Evolutionary conservation across 805 yeast genomes (phyloP).

Genomic region (Starmerella bombicola): DNA sequence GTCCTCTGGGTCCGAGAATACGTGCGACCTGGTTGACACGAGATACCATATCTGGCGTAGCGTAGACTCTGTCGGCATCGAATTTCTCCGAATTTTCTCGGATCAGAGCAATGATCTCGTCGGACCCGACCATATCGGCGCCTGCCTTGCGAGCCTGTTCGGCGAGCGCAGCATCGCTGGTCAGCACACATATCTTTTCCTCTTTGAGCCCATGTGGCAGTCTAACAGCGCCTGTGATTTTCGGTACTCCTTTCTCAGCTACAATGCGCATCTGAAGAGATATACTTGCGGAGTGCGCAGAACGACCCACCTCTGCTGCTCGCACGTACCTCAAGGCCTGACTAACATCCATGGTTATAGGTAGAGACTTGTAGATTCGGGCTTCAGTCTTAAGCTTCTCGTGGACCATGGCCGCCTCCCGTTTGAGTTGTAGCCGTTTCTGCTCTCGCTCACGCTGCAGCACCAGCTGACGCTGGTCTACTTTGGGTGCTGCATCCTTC

Average conservation of each 20-base stretch:
- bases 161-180: conserved; percentile 42
- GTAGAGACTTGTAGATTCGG: conserved; percentile 36
- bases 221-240: conserved; percentile 55
- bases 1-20: conserved; percentile 72
- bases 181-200: conserved; percentile 55
- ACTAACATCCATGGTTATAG: conserved; percentile 59
- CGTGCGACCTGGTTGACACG: conserved; percentile 59
- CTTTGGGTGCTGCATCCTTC: conserved; percentile 21
- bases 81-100: conserved; percentile 30
- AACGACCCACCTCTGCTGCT: conserved; percentile 84
- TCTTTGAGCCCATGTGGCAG: conserved; percentile 63
- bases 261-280: conserved; percentile 51
- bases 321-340: conserved; percentile 65
- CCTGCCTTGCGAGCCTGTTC: conserved; percentile 46
- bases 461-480: conserved; percentile 27
- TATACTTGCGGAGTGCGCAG: conserved; percentile 56
- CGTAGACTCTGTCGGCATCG: conserved; percentile 63
- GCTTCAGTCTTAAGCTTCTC: conserved; percentile 29
- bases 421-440: conserved; percentile 24
- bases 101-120: conserved; percentile 53
- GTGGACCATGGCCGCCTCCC: conserved; percentile 22
- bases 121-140: conserved; percentile 59
- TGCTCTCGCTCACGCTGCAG: conserved; percentile 28
- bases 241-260: conserved; percentile 65
- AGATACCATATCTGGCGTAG: conserved; percentile 69